These are phyloP conservation scores for Eragrostis curvula DNA, from an alignment of 176 grass and related monocot species.

Conservation along the genomic window DNA sequence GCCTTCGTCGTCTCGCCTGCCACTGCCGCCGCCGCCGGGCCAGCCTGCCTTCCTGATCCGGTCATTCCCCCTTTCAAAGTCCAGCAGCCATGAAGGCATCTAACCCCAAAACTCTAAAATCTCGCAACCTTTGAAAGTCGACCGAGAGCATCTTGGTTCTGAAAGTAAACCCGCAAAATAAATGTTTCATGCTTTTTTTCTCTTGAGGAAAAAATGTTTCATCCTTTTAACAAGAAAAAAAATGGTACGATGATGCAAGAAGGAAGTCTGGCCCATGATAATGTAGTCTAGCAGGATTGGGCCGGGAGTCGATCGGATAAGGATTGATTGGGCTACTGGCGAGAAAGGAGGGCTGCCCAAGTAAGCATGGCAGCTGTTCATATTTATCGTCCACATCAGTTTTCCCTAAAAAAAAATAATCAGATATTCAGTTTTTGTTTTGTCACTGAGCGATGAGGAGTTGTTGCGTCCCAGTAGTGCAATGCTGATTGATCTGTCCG, in stretches of 20 bases:
- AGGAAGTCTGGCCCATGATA: conserved; percentile 24
- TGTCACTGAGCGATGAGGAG: background rate
- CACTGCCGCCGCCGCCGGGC: no score
- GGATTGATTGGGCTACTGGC: conserved; percentile 19
- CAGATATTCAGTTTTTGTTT: no score
- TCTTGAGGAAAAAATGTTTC: no score
- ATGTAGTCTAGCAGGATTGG: conserved; percentile 16
- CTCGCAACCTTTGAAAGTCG: no score
- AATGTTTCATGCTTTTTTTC: no score
- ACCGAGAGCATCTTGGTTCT: no score
- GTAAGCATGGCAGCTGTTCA: background rate
- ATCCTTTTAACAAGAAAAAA: background rate
- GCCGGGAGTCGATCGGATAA: conserved; percentile 32
- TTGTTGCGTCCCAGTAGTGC: background rate
- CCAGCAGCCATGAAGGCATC: no score
- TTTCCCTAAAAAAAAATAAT: background rate
- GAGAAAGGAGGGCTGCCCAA: background rate
- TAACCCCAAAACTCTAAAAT: no score
- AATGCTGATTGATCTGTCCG: background rate
- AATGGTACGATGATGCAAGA: background rate
- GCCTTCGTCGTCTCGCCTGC: no score
- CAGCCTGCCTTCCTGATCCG: no score
- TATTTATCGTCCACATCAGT: conserved; percentile 11
- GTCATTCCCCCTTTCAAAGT: no score
- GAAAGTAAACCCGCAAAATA: no score